Percentiles rank a stretch among this genome's conserved stretches.
Conservation (phyloP, 139 green algal species). For the Micractinium sp. region DNA sequence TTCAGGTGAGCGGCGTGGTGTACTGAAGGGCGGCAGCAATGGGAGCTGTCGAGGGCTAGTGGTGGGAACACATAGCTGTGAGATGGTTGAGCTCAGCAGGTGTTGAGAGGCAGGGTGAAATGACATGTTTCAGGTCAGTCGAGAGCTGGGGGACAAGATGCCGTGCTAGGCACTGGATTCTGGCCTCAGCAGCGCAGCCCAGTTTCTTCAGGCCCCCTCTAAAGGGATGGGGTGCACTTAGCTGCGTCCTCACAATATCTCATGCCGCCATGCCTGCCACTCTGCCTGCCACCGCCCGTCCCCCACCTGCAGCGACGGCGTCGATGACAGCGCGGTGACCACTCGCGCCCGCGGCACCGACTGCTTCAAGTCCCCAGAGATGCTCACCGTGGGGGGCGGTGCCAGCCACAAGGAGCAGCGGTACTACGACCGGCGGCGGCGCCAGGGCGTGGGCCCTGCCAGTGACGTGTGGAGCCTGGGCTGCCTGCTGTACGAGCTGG, state of each 20-base stretch:
- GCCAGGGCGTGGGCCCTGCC: constrained; percentile 63
- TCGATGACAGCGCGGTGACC: constrained; percentile 5
- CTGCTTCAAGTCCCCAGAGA: constrained; percentile 86
- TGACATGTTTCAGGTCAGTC: too few relatives aligned
- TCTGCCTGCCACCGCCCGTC: not conserved
- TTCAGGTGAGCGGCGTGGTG: constrained; percentile 30
- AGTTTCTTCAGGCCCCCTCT: too few relatives aligned
- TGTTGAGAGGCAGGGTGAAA: not conserved
- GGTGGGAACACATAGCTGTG: too few relatives aligned
- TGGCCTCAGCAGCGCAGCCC: too few relatives aligned
- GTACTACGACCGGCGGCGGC: constrained; percentile 49
- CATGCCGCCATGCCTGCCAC: too few relatives aligned
- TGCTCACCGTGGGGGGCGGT: constrained; percentile 74
- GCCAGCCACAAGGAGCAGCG: constrained; percentile 10
- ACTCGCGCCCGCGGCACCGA: constrained; percentile 77
- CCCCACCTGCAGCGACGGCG: not conserved
- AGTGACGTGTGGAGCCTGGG: constrained; percentile 87
- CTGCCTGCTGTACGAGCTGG: constrained; percentile 87
- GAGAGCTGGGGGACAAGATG: too few relatives aligned
- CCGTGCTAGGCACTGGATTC: too few relatives aligned
- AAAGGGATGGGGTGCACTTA: too few relatives aligned
- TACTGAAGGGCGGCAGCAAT: not conserved
- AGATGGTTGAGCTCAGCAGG: too few relatives aligned
- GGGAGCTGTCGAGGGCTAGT: not conserved
- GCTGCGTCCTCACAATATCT: too few relatives aligned